Conservation (phyloP, 441 rosid species). For the Erysimum pusillum region DNA sequence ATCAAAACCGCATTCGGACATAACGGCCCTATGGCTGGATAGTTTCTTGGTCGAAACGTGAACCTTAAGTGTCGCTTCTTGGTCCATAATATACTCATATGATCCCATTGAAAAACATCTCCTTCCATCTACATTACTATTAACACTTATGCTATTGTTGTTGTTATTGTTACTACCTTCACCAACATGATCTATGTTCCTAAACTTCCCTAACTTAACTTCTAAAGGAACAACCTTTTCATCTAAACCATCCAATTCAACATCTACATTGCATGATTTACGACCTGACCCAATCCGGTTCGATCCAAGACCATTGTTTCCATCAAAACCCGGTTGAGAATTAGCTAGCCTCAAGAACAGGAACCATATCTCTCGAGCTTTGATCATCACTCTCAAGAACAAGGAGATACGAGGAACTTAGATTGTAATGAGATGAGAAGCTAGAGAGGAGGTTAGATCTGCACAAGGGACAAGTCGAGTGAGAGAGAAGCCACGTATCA, state of each 20-base stretch:
- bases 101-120: constrained; percentile 97
- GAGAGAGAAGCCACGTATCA: constrained; percentile 97
- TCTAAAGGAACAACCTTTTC: constrained; percentile 75
- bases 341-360: no score
- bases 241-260: constrained; percentile 50
- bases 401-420: constrained; percentile 60
- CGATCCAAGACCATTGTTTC: no score
- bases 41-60: constrained; percentile 74
- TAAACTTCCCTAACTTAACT: constrained; percentile 83
- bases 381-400: constrained; percentile 79
- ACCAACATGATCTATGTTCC: constrained; percentile 67
- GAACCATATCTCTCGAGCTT: constrained; percentile 86
- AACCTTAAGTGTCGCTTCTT: constrained; percentile 72
- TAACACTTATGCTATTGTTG: constrained; percentile 44
- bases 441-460: constrained; percentile 76
- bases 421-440: constrained; percentile 62
- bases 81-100: constrained; percentile 89
- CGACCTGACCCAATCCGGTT: constrained; percentile 46
- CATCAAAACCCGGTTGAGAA: no score
- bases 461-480: constrained; percentile 96
- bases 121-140: constrained; percentile 60
- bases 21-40: constrained; percentile 63
- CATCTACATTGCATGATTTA: no score
- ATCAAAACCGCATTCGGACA: constrained; percentile 83
- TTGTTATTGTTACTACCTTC: constrained; percentile 57